These are phyloP conservation scores for Yarrowia keelungensis DNA, from an alignment of 805 yeast species.

Conservation along the genomic window DNA sequence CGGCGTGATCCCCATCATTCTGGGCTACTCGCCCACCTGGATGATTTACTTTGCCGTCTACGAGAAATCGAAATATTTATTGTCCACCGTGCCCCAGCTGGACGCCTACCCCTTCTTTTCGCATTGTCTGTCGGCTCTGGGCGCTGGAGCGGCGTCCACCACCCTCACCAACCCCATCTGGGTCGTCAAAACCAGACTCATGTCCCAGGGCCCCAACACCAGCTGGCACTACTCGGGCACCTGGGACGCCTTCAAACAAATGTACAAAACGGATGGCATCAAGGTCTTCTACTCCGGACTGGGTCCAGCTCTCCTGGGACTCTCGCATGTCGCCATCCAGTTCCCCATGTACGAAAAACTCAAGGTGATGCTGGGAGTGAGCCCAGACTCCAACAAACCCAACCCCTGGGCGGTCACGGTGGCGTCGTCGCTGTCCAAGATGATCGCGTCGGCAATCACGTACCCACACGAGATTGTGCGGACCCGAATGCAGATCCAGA, in stretches of 20 bases:
- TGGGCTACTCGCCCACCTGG: constrained; percentile 98
- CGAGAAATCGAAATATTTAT: constrained; percentile 69
- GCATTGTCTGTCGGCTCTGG: constrained; percentile 68
- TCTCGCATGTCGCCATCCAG: constrained; percentile 93
- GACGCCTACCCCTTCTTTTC: constrained; percentile 47
- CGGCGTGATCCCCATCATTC: constrained; percentile 88
- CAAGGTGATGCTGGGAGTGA: constrained; percentile 57
- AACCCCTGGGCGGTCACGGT: constrained; percentile 46
- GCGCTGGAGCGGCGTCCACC: constrained; percentile 89
- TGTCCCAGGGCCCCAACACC: constrained; percentile 60
- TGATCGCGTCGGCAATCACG: constrained; percentile 86
- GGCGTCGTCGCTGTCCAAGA: constrained; percentile 83
- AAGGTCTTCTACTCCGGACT: constrained; percentile 86
- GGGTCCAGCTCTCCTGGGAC: constrained; percentile 87
- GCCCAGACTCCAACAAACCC: constrained; percentile 23
- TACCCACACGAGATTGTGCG: constrained; percentile 96
- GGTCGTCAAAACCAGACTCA: constrained; percentile 95
- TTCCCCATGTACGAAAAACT: constrained; percentile 91
- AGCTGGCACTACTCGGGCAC: constrained; percentile 72
- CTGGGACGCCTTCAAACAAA: constrained; percentile 78
- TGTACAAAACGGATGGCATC: constrained; percentile 81
- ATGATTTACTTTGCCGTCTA: constrained; percentile 92
- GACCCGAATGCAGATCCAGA: constrained; percentile 80
- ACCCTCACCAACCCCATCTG: constrained; percentile 91
- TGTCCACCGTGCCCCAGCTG: constrained; percentile 48